These are phyloP conservation scores for Glutinoglossum americanum DNA, from an alignment of 495 filamentous ascomycete genomes.

Conservation along the genomic window DNA sequence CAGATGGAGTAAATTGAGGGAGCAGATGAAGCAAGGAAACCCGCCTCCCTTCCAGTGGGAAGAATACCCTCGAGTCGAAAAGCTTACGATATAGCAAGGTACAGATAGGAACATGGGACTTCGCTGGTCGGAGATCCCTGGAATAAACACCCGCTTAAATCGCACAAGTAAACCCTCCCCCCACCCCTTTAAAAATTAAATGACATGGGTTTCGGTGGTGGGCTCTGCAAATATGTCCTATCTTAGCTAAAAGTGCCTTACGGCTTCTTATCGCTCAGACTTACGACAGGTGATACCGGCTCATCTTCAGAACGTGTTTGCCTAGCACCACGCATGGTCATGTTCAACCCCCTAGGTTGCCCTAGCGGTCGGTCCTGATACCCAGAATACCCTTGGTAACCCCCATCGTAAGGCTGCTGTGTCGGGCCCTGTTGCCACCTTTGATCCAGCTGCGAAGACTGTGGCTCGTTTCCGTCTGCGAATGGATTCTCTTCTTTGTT, in stretches of 20 bases:
- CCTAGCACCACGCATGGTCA: not conserved
- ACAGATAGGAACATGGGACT: not conserved
- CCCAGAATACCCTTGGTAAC: not conserved
- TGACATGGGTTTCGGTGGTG: not conserved
- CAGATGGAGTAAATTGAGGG: not conserved
- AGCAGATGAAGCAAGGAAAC: not conserved
- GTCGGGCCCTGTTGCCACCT: not conserved
- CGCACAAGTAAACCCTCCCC: not conserved
- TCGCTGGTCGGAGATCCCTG: not conserved
- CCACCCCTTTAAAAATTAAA: not conserved
- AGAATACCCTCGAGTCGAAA: not conserved
- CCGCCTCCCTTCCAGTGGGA: not conserved
- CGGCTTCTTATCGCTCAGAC: not conserved
- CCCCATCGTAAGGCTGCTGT: not conserved
- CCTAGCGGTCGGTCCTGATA: not conserved
- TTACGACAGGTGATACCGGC: not conserved
- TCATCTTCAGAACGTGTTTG: not conserved
- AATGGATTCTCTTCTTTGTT: not conserved
- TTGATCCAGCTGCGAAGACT: not conserved
- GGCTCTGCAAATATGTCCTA: not conserved
- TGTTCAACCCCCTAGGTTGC: not conserved
- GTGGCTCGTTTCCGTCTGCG: conserved; percentile 1
- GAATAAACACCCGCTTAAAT: not conserved
- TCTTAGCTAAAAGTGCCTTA: not conserved
- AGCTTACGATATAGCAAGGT: not conserved